Evolutionary conservation across 495 filamentous ascomycete species (phyloP), one percentile per base, ranked within the genome.

Genomic region (Aspergillus hancockii): DNA sequence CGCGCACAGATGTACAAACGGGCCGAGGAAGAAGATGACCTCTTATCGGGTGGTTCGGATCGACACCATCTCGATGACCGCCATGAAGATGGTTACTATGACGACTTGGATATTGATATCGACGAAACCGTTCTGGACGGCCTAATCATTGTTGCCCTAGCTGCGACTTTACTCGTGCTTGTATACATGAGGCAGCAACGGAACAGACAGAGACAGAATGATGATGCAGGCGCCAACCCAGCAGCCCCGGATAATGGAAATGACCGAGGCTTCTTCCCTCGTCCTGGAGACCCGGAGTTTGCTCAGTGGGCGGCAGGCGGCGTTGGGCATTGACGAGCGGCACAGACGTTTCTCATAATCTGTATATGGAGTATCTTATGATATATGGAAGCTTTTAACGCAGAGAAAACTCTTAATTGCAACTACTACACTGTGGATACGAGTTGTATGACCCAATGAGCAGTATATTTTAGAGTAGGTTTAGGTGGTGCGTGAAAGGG

Each of bases 131-230:
- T 95, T 7, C 60, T 97, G 12, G 94, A 99, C 72, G 93, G 88
- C 34, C 65, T 96, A 13, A 79, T 96, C 22, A 97, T 99, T 58
- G 73, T 96, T 2, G 86, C 81, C 1, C 70, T 98, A 41, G 87
- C 90, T 1, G 89, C 85, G 1, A 85, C 85, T 0, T 78, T 98
- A 30, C 81, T 89, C 1, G 84, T 90, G 52, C 74, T 98, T 56
- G 82, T 98, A 23, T 93, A 90, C 66, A 92, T 94, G 68, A 80
- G 95, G 30, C 87, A 91, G 56, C 88, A 93, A 64, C 79, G 90
- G 25, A 88, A 91, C 59, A 81, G 75, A 38, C 76, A 82, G 50
- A 74, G 78, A 43, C 80, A 79, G 58, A 75, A 82, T 45, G 68
- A 77, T 61, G 72, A 79, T 53, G 63, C 55, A 1, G 63, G 66